Percentiles rank a stretch among this genome's conserved stretches.
Conservation (phyloP, 1,139 yeast species). For the Geotrichum klebahnii region DNA sequence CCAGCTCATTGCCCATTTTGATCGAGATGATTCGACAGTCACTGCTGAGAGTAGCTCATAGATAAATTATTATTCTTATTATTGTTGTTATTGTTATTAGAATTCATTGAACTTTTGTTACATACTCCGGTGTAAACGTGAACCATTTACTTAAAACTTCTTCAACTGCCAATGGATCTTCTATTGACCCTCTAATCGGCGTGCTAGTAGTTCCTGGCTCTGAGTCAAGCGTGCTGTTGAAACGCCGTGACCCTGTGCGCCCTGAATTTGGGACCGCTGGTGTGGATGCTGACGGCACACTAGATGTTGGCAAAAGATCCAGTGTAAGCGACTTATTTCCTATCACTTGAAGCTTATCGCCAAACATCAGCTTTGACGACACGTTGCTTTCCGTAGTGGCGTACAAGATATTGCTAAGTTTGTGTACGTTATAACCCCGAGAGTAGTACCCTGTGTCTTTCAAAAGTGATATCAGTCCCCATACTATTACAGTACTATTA, state of each 20-base stretch:
- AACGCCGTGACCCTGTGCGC: not conserved
- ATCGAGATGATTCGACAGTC: constrained; percentile 30
- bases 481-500: not conserved
- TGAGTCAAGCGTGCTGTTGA: no score
- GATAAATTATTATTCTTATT: constrained; percentile 7
- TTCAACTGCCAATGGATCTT: constrained; percentile 8
- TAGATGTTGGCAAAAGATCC: constrained; percentile 11
- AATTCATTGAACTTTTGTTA: no score
- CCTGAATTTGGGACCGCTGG: not conserved
- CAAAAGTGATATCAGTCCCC: constrained; percentile 9
- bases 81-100: not conserved
- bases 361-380: constrained; percentile 11
- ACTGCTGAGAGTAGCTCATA: constrained; percentile 13
- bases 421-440: constrained; percentile 10
- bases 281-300: constrained; percentile 1
- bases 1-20: constrained; percentile 67
- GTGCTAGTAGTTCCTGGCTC: constrained; percentile 9
- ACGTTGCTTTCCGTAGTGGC: constrained; percentile 2
- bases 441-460: constrained; percentile 4
- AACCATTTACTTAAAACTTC: constrained; percentile 7
- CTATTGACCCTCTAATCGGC: constrained; percentile 12
- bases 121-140: not conserved
- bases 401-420: constrained; percentile 11
- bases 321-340: not conserved
- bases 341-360: constrained; percentile 8